Conservation (phyloP, 768 basidiomycete species). For the Agaricus sinodeliciosus region DNA sequence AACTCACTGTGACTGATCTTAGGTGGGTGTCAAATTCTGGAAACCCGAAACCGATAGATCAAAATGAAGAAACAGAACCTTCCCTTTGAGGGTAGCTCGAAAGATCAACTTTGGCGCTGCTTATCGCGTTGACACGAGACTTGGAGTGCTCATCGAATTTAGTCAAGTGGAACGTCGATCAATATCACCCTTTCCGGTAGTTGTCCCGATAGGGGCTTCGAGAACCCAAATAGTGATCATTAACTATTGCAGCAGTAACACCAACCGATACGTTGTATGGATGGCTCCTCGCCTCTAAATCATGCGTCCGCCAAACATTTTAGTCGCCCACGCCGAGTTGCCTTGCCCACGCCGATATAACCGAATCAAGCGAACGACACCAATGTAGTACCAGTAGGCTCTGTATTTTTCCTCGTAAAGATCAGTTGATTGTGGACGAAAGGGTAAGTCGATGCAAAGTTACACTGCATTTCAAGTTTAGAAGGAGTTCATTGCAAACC, state of each 20-base stretch:
- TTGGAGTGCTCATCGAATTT: conserved; percentile 1
- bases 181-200: conserved; percentile 63
- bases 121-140: conserved; percentile 1
- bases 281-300: too few species aligned
- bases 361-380: conserved; percentile 55
- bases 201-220: conserved; percentile 33
- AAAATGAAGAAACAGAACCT: conserved; percentile 60
- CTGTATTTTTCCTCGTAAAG: background rate
- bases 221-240: too few species aligned
- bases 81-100: conserved; percentile 60
- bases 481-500: too few species aligned
- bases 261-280: too few species aligned
- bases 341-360: conserved; percentile 58
- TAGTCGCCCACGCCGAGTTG: too few species aligned
- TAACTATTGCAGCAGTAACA: too few species aligned
- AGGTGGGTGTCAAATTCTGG: conserved; percentile 38
- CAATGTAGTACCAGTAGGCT: conserved; percentile 49
- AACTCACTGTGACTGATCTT: conserved; percentile 13
- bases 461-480: too few species aligned
- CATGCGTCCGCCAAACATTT: too few species aligned
- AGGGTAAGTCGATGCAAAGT: conserved; percentile 67
- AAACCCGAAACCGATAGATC: conserved; percentile 46
- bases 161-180: conserved; percentile 79
- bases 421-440: too few species aligned
- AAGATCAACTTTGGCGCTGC: conserved; percentile 4